These are phyloP conservation scores for Paramecium pentaurelia DNA, from an alignment of 73 alveolate genomes.

Conservation along the genomic window DNA sequence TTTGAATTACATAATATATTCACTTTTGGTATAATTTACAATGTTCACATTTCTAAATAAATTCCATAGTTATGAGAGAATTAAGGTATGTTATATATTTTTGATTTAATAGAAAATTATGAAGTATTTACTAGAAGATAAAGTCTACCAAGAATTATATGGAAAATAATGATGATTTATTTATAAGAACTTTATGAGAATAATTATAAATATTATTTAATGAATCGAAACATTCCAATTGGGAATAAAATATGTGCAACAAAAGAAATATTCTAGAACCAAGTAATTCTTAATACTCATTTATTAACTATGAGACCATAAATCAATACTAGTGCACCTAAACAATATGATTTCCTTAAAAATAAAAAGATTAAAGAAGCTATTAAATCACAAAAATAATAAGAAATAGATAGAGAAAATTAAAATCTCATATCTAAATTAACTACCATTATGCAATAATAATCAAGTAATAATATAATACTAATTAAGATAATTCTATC, in stretches of 20 bases:
- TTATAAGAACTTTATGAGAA: not conserved
- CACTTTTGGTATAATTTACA: not conserved
- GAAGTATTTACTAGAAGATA: not conserved
- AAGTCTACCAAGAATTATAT: not conserved
- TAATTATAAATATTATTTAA: not conserved
- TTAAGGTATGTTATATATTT: not conserved
- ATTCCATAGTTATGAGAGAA: not conserved
- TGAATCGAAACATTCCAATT: slow-evolving; percentile 17
- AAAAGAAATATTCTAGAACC: not conserved
- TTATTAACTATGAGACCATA: slow-evolving; percentile 15
- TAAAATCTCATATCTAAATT: not conserved
- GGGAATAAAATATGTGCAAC: slow-evolving; percentile 29
- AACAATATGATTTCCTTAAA: slow-evolving; percentile 39
- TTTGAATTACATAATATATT: not conserved
- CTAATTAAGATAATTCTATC: not conserved
- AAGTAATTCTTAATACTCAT: not conserved
- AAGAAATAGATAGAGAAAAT: slow-evolving; percentile 41
- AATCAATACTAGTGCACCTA: slow-evolving; percentile 19
- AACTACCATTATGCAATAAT: not conserved
- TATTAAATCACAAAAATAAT: not conserved
- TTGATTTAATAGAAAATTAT: not conserved
- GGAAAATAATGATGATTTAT: not conserved
- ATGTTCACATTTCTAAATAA: not conserved
- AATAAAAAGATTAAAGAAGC: slow-evolving; percentile 28
- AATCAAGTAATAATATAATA: not conserved